phyloP scores from a whole-genome alignment of 2,329 filamentous ascomycete genomes.

The Meredithiella fracta region DNA sequence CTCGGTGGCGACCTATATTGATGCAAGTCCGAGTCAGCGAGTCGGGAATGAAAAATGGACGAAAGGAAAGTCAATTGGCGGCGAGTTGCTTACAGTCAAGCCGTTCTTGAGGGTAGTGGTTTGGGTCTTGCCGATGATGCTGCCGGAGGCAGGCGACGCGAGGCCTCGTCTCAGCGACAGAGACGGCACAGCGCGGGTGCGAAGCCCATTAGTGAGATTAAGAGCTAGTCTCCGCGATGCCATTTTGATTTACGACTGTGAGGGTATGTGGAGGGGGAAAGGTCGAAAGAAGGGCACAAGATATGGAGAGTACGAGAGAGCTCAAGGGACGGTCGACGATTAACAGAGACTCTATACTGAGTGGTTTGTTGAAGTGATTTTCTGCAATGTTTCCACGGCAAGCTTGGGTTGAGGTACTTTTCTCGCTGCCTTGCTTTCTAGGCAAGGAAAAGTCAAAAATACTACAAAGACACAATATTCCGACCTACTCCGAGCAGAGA shows the following conservation, averaged over 20 bases:
- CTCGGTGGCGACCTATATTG: conserved; percentile 75
- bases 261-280: not conserved
- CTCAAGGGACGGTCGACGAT: conserved; percentile 2
- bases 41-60: not conserved
- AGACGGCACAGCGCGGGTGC: conserved; percentile 71
- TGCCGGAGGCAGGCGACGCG: conserved; percentile 59
- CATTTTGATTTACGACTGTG: conserved; percentile 40
- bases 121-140: conserved; percentile 63
- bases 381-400: conserved; percentile 18
- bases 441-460: conserved; percentile 17
- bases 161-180: conserved; percentile 71
- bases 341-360: conserved; percentile 22
- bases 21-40: conserved; percentile 1
- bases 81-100: conserved; percentile 54
- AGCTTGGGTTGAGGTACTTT: conserved; percentile 30
- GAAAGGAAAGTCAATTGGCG: not conserved
- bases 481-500: conserved; percentile 27
- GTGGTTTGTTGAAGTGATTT: conserved; percentile 35
- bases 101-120: conserved; percentile 94
- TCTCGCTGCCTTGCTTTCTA: conserved; percentile 27
- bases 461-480: conserved; percentile 19
- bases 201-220: conserved; percentile 80
- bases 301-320: not conserved
- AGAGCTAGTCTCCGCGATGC: conserved; percentile 94
- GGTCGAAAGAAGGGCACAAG: conserved; percentile 3